These are phyloP conservation scores for Macrophomina phaseolina DNA, from an alignment of 2,329 filamentous ascomycete species.

Conservation along the genomic window DNA sequence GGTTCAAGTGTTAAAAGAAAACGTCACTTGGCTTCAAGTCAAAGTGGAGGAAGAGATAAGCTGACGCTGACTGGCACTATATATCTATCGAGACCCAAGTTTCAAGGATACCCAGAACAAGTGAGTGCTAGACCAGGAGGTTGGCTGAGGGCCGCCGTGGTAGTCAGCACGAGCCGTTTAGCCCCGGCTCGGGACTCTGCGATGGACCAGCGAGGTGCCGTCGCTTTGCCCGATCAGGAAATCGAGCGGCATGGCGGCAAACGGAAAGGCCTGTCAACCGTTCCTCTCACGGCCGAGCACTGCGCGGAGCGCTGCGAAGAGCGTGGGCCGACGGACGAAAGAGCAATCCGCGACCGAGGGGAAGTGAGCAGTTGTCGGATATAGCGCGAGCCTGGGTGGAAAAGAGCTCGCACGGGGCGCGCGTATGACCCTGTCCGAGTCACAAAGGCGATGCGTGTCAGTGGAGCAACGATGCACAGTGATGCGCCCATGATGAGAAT, in stretches of 20 bases:
- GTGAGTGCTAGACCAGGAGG: background rate
- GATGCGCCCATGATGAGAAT: too few species aligned
- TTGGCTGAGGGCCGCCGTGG: background rate
- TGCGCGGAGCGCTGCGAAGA: too few species aligned
- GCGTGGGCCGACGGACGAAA: background rate
- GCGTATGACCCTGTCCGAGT: background rate
- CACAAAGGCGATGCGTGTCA: background rate
- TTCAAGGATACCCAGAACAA: background rate
- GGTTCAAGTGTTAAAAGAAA: too few species aligned
- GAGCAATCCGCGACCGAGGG: background rate
- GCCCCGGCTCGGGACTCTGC: background rate
- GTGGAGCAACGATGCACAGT: background rate
- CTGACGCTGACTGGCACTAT: background rate
- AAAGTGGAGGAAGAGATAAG: background rate
- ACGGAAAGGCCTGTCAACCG: background rate
- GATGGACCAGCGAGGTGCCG: background rate
- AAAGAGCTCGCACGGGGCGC: background rate
- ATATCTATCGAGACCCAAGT: background rate
- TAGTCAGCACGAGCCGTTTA: background rate
- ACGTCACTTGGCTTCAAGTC: too few species aligned
- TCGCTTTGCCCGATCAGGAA: background rate
- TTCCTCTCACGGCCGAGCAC: background rate
- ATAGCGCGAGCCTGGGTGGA: background rate
- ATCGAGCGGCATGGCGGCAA: background rate
- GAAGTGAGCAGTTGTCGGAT: background rate